These are phyloP conservation scores for Cucumis cinereus DNA, from an alignment of 306 rosid species.

Conservation along the genomic window DNA sequence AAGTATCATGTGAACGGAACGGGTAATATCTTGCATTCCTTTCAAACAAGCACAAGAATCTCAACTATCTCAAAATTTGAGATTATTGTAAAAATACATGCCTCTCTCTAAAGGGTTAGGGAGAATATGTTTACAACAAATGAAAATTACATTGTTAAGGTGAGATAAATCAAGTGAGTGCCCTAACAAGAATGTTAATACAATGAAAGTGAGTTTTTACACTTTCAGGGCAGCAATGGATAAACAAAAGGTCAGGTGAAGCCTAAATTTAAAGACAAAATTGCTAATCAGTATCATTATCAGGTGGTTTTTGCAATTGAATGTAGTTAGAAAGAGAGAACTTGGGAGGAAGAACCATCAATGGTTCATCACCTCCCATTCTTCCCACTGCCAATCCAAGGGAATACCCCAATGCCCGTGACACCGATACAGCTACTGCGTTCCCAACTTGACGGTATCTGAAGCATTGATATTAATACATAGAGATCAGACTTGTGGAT, in stretches of 20 bases:
- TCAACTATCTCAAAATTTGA: not conserved
- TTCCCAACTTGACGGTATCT: slow-evolving; percentile 90
- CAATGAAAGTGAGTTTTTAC: not conserved
- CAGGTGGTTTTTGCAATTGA: slow-evolving; percentile 28
- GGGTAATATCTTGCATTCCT: no score
- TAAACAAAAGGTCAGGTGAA: not conserved
- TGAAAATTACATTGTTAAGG: not conserved
- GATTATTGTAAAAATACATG: not conserved
- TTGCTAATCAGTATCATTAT: slow-evolving; percentile 12
- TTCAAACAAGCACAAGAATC: no score
- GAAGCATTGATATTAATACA: not conserved
- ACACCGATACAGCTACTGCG: slow-evolving; percentile 73
- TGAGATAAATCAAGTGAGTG: not conserved
- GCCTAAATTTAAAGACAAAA: not conserved
- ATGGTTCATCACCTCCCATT: slow-evolving; percentile 35
- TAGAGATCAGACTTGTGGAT: not conserved
- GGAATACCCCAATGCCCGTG: slow-evolving; percentile 62
- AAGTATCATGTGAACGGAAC: no score
- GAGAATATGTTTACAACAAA: not conserved
- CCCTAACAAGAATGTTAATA: not conserved
- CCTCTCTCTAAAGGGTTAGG: not conserved
- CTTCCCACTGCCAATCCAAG: slow-evolving; percentile 58
- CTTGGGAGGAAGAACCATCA: slow-evolving; percentile 51
- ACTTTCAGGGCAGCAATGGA: not conserved
- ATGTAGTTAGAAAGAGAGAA: slow-evolving; percentile 59